Conservation (phyloP, 208 protist species). For the Acanthamoeba sp. region DNA sequence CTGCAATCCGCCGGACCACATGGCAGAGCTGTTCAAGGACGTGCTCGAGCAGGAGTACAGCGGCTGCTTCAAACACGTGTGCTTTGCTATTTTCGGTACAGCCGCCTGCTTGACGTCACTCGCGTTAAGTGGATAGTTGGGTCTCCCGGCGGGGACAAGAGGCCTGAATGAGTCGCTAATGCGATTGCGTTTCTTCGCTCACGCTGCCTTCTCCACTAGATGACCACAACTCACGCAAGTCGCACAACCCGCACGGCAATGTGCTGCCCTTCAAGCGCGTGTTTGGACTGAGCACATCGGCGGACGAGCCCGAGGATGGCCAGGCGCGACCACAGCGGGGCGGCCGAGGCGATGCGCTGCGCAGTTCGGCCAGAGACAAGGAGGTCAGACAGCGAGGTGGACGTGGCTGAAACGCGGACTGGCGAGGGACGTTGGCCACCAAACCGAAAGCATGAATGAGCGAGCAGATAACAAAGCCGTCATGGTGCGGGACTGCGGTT, state of each 20-base stretch:
- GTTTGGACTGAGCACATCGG: background rate
- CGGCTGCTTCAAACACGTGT: slow-evolving; percentile 35
- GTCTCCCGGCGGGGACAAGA: background rate
- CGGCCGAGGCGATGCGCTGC: no score
- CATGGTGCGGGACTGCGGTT: no score
- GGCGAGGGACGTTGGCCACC: no score
- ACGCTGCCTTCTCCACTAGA: background rate
- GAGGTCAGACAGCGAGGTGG: no score
- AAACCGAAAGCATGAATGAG: no score
- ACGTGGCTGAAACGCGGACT: no score
- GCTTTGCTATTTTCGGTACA: slow-evolving; percentile 43
- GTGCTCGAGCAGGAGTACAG: background rate
- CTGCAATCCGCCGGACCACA: slow-evolving; percentile 50
- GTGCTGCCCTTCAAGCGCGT: background rate
- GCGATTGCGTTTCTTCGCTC: background rate
- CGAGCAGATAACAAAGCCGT: no score
- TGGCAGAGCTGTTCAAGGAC: slow-evolving; percentile 31
- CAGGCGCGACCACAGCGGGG: no score
- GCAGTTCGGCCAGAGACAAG: no score
- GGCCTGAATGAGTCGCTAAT: background rate
- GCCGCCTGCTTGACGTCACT: background rate
- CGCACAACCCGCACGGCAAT: slow-evolving; percentile 38
- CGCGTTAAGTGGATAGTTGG: no score
- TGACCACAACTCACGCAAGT: slow-evolving; percentile 47
- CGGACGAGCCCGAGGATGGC: no score